A percentile compares a stretch with the other conserved stretches of the same genome.
Evolutionary conservation across 2,329 filamentous ascomycete species (phyloP).

Genomic region (Neocucurbitaria cava): DNA sequence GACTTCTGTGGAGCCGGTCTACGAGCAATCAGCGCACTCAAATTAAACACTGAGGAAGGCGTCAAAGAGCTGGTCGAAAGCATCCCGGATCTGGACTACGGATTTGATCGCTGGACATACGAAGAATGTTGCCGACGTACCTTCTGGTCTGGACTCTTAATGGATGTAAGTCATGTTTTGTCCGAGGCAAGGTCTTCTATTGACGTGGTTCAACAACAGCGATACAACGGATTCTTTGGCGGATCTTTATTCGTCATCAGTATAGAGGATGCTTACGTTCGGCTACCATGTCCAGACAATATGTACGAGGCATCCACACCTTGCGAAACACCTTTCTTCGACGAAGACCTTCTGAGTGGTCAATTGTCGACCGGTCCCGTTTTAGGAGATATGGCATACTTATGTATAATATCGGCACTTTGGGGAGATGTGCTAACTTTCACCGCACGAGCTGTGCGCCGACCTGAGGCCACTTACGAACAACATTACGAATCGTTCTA

Average conservation of each 20-base stretch:
- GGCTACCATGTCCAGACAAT: conserved; percentile 67
- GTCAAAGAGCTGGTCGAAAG: conserved; percentile 53
- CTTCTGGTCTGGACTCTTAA: conserved; percentile 74
- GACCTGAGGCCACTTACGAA: conserved; percentile 52
- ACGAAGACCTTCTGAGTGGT: conserved; percentile 57
- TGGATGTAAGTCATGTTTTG: conserved; percentile 63
- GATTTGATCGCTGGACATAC: conserved; percentile 63
- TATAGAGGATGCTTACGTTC: conserved; percentile 70
- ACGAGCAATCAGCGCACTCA: conserved; percentile 64
- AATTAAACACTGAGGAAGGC: conserved; percentile 68
- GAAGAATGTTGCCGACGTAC: conserved; percentile 73
- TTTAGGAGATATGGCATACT: conserved; percentile 62
- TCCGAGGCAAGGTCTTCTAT: conserved; percentile 38
- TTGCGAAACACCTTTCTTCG: conserved; percentile 66
- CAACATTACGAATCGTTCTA: conserved; percentile 61
- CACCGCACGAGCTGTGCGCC: conserved; percentile 61
- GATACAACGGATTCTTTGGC: conserved; percentile 65
- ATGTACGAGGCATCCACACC: conserved; percentile 68
- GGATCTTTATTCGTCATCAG: conserved; percentile 63
- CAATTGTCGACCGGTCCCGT: conserved; percentile 41
- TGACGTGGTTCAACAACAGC: conserved; percentile 49
- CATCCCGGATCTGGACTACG: conserved; percentile 60
- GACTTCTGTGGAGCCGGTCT: conserved; percentile 70
- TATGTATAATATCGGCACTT: conserved; percentile 68
- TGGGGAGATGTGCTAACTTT: conserved; percentile 71